These are phyloP conservation scores for Oropetium thomaeum DNA, from an alignment of 176 grass and related monocot genomes.

Conservation along the genomic window DNA sequence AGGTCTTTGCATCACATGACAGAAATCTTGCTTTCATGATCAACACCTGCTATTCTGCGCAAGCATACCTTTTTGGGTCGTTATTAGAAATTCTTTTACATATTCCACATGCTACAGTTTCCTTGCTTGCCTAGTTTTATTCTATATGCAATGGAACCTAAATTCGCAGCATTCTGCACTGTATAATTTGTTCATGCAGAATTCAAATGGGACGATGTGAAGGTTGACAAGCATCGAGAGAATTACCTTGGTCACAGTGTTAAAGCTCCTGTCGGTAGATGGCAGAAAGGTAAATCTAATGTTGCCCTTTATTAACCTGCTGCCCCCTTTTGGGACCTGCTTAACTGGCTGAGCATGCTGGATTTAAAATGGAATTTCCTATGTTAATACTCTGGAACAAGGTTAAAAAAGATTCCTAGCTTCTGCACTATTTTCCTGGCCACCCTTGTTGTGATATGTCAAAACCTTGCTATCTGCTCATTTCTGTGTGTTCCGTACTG, in stretches of 20 bases:
- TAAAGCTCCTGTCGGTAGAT: slow-evolving; percentile 95
- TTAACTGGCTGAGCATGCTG: neutral
- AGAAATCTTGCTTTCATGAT: neutral
- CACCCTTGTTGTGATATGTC: neutral
- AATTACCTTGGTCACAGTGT: slow-evolving; percentile 96
- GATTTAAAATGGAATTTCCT: neutral
- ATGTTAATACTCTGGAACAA: neutral
- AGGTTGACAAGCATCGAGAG: slow-evolving; percentile 96
- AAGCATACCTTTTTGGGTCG: neutral
- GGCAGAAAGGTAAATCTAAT: slow-evolving; percentile 84
- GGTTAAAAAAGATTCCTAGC: neutral
- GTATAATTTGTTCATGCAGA: slow-evolving; percentile 45
- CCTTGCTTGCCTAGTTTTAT: neutral
- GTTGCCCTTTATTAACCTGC: neutral
- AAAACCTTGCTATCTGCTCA: neutral
- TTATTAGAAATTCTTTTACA: slow-evolving; percentile 7
- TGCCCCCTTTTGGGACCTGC: neutral
- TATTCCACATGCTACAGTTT: neutral
- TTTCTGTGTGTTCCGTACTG: neutral
- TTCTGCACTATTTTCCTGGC: neutral
- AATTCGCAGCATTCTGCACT: neutral
- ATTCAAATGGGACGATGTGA: slow-evolving; percentile 99
- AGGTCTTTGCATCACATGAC: neutral
- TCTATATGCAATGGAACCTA: neutral
- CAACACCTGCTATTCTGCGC: neutral